Evolutionary conservation across 345 rosid species (phyloP).

Genomic region (Hypericum androsaemum): DNA sequence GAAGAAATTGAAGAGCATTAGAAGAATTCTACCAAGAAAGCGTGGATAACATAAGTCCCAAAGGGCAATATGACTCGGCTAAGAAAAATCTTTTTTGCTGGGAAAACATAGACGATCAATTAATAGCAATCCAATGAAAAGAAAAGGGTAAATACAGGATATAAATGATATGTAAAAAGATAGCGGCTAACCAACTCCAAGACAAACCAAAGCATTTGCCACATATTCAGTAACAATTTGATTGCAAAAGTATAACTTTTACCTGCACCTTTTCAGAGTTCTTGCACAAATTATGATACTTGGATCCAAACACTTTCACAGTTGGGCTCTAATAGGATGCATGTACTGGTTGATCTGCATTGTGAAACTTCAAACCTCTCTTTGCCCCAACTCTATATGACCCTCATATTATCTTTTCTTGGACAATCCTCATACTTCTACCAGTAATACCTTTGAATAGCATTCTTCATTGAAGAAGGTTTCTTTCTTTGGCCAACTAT

Average conservation of each 20-base stretch:
- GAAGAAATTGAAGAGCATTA: conserved; percentile 5
- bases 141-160: too few relatives aligned
- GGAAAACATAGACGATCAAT: too few relatives aligned
- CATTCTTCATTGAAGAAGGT: conserved; percentile 56
- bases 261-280: conserved; percentile 48
- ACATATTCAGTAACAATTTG: conserved; percentile 29
- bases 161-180: conserved; percentile 1
- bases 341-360: conserved; percentile 48
- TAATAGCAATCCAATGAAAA: too few relatives aligned
- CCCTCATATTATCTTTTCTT: conserved; percentile 43
- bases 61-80: too few relatives aligned
- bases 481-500: conserved; percentile 69
- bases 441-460: conserved; percentile 50
- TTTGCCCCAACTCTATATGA: conserved; percentile 56
- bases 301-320: conserved; percentile 39
- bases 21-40: conserved; percentile 9
- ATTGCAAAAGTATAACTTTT: conserved; percentile 31
- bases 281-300: conserved; percentile 39
- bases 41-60: neutral
- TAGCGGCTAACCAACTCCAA: conserved; percentile 1
- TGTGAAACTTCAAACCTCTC: conserved; percentile 49
- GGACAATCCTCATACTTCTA: conserved; percentile 49
- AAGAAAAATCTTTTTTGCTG: too few relatives aligned
- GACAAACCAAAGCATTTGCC: conserved; percentile 7
- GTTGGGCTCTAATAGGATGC: conserved; percentile 34